Evolutionary conservation across 2,329 filamentous ascomycete species (phyloP).

Genomic region (Xylaria sp.): DNA sequence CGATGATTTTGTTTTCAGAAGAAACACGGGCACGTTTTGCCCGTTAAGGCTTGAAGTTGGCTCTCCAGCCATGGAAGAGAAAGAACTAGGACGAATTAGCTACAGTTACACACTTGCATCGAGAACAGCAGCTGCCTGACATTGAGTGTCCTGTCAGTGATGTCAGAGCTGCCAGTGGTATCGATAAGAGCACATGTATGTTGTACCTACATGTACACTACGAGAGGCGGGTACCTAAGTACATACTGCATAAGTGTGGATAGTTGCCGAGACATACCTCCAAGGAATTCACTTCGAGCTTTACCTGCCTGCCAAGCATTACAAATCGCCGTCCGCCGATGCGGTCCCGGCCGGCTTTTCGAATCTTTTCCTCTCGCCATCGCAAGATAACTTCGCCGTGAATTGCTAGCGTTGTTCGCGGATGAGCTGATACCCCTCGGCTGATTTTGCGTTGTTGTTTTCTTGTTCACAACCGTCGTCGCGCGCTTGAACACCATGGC

Average conservation of each 20-base stretch:
- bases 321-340: conserved; percentile 42
- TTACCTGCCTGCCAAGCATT: conserved; percentile 35
- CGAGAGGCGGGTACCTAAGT: neutral
- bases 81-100: neutral
- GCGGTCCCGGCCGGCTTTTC: conserved; percentile 27
- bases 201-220: neutral
- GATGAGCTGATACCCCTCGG: conserved; percentile 30
- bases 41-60: conserved; percentile 23
- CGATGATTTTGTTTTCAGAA: conserved; percentile 81
- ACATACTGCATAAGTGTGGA: too few relatives aligned
- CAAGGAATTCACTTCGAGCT: neutral
- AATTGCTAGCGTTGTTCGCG: conserved; percentile 25
- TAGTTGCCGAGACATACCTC: too few relatives aligned
- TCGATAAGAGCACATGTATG: neutral
- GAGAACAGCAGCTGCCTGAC: neutral
- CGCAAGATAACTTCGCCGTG: conserved; percentile 16
- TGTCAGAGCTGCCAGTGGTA: conserved; percentile 25
- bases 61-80: conserved; percentile 36
- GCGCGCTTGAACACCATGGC: conserved; percentile 49
- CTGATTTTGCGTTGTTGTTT: neutral
- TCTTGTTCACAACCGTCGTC: neutral
- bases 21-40: conserved; percentile 66
- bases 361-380: conserved; percentile 3
- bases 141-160: conserved; percentile 24
- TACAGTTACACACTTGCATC: neutral